These are phyloP conservation scores for Xerophyta viscosa DNA, from an alignment of 106 monocot genomes.

Conservation along the genomic window DNA sequence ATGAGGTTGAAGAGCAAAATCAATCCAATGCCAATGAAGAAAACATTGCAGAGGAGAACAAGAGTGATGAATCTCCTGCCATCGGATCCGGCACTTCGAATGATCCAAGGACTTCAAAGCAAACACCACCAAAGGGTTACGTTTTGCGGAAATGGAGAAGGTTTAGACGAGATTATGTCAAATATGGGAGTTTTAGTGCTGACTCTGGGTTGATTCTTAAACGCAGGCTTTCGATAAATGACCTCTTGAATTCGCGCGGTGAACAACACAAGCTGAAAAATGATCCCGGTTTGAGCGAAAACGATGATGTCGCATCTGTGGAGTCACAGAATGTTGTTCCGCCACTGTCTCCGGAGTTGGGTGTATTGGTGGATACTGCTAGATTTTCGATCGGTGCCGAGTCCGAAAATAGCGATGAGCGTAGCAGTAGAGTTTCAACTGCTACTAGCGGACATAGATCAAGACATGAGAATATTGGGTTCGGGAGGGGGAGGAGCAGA, in stretches of 20 bases:
- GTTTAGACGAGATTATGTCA: slow-evolving; percentile 31
- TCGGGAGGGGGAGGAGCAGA: slow-evolving; percentile 41
- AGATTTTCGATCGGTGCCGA: slow-evolving; percentile 49
- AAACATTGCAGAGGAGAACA: background rate
- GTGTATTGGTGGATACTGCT: slow-evolving; percentile 10
- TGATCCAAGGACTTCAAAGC: no score
- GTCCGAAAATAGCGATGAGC: slow-evolving; percentile 84
- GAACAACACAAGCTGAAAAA: slow-evolving; percentile 27
- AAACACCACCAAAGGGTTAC: slow-evolving; percentile 20
- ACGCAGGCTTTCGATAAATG: slow-evolving; percentile 33
- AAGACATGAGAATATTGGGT: slow-evolving; percentile 27
- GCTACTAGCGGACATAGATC: slow-evolving; percentile 37
- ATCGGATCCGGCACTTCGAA: background rate
- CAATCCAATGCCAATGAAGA: no score
- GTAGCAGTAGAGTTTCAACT: slow-evolving; percentile 52
- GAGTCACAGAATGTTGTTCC: slow-evolving; percentile 18
- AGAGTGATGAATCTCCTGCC: background rate
- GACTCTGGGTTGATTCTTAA: slow-evolving; percentile 45
- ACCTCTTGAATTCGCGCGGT: slow-evolving; percentile 21
- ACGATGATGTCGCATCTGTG: slow-evolving; percentile 35
- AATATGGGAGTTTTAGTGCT: slow-evolving; percentile 15
- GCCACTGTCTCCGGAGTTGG: no score
- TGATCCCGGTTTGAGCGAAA: no score
- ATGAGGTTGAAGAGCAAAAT: no score
- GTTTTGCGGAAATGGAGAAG: slow-evolving; percentile 67